Evolutionary conservation across 202 grass and related monocot genomes (phyloP).

Genomic region (Schoenoplectus triqueter): DNA sequence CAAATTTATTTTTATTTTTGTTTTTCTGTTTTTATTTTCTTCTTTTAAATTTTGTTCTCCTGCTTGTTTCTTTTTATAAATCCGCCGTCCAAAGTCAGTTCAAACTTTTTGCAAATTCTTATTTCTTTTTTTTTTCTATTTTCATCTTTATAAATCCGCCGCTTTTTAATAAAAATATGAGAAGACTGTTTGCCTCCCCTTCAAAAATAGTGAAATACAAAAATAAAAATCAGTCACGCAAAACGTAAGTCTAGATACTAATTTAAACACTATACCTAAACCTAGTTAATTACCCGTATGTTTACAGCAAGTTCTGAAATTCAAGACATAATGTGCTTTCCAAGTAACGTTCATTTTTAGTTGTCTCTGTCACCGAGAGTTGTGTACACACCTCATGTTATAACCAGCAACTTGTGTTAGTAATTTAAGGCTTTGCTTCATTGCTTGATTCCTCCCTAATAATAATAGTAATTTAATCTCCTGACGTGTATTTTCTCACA

Average conservation of each 20-base stretch:
- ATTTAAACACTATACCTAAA: neutral
- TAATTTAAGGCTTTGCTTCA: slow-evolving; percentile 26
- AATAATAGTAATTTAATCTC: slow-evolving; percentile 1
- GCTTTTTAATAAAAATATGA: too few species aligned
- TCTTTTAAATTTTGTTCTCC: too few species aligned
- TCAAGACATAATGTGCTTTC: slow-evolving; percentile 19
- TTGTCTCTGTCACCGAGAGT: neutral
- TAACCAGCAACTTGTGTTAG: neutral
- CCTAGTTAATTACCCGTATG: neutral
- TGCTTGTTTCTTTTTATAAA: too few species aligned
- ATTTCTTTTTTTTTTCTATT: too few species aligned
- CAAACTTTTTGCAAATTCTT: too few species aligned
- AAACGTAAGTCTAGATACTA: neutral
- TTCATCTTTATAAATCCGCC: too few species aligned
- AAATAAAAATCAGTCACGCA: neutral
- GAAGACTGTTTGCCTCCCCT: too few species aligned
- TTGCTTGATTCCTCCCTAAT: neutral
- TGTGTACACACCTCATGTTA: neutral
- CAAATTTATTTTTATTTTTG: too few species aligned
- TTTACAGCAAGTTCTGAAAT: slow-evolving; percentile 10
- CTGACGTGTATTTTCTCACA: slow-evolving; percentile 24
- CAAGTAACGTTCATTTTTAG: slow-evolving; percentile 29
- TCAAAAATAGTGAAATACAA: too few species aligned
- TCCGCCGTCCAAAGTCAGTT: too few species aligned
- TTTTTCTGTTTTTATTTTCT: too few species aligned